A percentile compares a stretch with the other conserved stretches of the same genome.
Conservation (phyloP, 495 filamentous ascomycete species). For the Podospora appendiculata region DNA sequence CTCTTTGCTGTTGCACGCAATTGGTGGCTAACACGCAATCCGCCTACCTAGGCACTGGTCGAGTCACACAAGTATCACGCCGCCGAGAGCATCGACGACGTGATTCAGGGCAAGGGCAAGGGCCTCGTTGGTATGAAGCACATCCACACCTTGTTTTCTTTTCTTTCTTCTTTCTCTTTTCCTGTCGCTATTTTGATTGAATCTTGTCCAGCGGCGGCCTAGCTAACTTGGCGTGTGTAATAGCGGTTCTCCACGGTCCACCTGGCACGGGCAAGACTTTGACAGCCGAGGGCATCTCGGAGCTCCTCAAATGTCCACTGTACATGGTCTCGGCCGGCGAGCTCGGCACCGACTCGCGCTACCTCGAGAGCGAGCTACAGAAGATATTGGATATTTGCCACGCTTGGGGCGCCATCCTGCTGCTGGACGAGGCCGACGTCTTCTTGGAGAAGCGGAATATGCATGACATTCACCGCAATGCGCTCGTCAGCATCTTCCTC, state of each 20-base stretch:
- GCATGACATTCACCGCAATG: slow-evolving; percentile 68
- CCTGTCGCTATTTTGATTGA: not conserved
- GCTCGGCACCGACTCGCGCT: slow-evolving; percentile 70
- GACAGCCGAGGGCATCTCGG: slow-evolving; percentile 80
- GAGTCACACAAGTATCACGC: slow-evolving; percentile 52
- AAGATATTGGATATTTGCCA: slow-evolving; percentile 84
- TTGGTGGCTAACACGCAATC: slow-evolving; percentile 9
- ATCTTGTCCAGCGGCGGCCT: not conserved
- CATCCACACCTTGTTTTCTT: too few species aligned
- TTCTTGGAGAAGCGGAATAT: slow-evolving; percentile 70
- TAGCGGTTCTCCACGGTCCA: slow-evolving; percentile 67
- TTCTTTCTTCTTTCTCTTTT: too few species aligned
- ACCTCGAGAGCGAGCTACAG: slow-evolving; percentile 70
- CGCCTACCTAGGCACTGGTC: slow-evolving; percentile 11
- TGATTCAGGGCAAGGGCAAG: slow-evolving; percentile 45
- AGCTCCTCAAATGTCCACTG: slow-evolving; percentile 71
- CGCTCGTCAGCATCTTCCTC: slow-evolving; percentile 58
- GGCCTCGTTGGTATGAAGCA: slow-evolving; percentile 49
- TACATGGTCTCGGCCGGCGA: slow-evolving; percentile 83
- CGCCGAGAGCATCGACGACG: slow-evolving; percentile 66
- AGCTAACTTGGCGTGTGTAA: not conserved
- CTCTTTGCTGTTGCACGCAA: slow-evolving; percentile 39
- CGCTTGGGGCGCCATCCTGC: slow-evolving; percentile 74
- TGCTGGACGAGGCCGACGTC: slow-evolving; percentile 74
- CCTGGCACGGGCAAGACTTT: slow-evolving; percentile 86